Evolutionary conservation across 2,329 filamentous ascomycete species (phyloP).

Genomic region (Alternaria brassicicola): DNA sequence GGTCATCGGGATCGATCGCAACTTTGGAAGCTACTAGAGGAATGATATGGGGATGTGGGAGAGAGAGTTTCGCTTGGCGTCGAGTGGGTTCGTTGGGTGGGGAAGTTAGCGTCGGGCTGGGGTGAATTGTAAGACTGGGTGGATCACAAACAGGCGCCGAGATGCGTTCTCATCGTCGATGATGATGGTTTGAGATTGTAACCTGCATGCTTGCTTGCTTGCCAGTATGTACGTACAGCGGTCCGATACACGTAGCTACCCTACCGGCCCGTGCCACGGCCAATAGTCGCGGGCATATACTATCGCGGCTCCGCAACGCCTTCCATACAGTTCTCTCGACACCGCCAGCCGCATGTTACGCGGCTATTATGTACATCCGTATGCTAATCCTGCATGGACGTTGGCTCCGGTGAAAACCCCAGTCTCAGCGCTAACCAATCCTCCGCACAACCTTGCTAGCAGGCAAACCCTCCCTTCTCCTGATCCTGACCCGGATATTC

Average conservation of each 20-base stretch:
- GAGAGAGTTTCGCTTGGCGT: neutral
- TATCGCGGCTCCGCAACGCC: neutral
- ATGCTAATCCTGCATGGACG: neutral
- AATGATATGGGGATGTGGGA: neutral
- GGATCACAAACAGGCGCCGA: neutral
- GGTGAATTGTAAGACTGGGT: neutral
- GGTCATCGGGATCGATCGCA: neutral
- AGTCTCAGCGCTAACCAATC: conserved; percentile 16
- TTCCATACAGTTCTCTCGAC: neutral
- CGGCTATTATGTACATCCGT: neutral
- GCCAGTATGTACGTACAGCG: neutral
- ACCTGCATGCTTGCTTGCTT: neutral
- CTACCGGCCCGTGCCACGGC: neutral
- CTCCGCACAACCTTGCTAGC: conserved; percentile 15
- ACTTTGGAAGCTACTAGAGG: neutral
- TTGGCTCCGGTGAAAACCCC: conserved; percentile 3
- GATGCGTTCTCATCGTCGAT: conserved; percentile 3
- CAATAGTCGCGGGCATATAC: neutral
- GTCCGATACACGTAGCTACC: neutral
- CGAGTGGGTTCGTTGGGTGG: conserved; percentile 1
- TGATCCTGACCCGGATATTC: conserved; percentile 62
- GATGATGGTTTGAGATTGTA: neutral
- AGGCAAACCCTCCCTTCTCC: conserved; percentile 41
- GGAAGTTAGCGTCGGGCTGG: neutral
- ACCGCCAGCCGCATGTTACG: neutral